Conservation (phyloP, 192 early-diverging fungal species). For the Coemansia sp. region DNA sequence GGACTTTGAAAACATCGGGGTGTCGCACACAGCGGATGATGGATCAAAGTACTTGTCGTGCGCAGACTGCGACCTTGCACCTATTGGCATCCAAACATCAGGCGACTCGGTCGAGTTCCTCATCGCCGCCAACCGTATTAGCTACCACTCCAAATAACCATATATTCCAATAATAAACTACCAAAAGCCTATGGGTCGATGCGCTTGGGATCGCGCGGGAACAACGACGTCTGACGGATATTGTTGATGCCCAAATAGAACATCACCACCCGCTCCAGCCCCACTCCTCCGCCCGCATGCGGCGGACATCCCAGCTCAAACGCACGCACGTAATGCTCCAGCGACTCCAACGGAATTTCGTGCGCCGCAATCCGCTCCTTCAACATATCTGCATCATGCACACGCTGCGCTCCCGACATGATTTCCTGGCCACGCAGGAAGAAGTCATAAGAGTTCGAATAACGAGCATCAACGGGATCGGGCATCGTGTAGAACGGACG, state of each 20-base stretch:
- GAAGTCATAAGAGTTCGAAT: constrained; percentile 99
- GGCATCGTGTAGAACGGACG: constrained; percentile 99
- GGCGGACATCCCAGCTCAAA: constrained; percentile 97
- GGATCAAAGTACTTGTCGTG: constrained; percentile 69
- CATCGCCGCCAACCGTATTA: constrained; percentile 60
- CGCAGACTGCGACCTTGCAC: constrained; percentile 73
- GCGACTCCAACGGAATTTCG: constrained; percentile 73
- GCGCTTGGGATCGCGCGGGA: constrained; percentile 97
- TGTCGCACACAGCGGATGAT: constrained; percentile 57
- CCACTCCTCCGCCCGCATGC: constrained; percentile 97
- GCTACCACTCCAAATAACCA: constrained; percentile 38
- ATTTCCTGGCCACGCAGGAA: constrained; percentile 99
- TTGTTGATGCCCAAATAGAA: constrained; percentile 92
- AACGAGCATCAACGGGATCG: constrained; percentile 77
- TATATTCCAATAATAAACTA: not conserved
- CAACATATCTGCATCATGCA: constrained; percentile 86
- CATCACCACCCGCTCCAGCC: constrained; percentile 96
- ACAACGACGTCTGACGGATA: constrained; percentile 88
- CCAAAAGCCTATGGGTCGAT: constrained; percentile 67
- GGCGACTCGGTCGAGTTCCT: constrained; percentile 55
- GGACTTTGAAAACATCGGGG: constrained; percentile 76
- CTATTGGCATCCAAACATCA: constrained; percentile 68
- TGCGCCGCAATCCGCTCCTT: constrained; percentile 74
- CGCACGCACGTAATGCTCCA: constrained; percentile 89
- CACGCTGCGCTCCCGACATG: constrained; percentile 97